These are phyloP conservation scores for Nakazawaea holstii DNA, from an alignment of 805 yeast genomes.

Conservation along the genomic window DNA sequence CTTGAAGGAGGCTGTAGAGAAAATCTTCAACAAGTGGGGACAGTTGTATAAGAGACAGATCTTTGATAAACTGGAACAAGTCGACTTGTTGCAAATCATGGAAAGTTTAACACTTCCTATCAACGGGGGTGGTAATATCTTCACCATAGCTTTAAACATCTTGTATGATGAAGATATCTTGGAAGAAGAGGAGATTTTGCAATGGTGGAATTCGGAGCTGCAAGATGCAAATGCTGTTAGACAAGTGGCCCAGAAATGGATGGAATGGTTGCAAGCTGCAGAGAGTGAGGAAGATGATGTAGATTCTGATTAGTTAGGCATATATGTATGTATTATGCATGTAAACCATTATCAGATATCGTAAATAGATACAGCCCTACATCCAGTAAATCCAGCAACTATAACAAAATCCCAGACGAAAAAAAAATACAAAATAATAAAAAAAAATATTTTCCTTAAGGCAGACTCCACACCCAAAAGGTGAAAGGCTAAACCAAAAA, in stretches of 20 bases:
- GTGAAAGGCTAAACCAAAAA: too few relatives aligned
- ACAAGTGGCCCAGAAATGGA: conserved; percentile 59
- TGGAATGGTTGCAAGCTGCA: conserved; percentile 84
- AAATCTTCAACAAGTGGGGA: conserved; percentile 80
- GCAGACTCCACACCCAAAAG: too few relatives aligned
- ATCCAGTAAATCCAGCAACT: too few relatives aligned
- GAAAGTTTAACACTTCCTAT: conserved; percentile 41
- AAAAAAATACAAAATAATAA: too few relatives aligned
- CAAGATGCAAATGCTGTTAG: conserved; percentile 39
- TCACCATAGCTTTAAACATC: conserved; percentile 47
- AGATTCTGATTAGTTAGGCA: conserved; percentile 14
- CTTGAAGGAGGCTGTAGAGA: conserved; percentile 68
- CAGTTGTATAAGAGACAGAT: conserved; percentile 79
- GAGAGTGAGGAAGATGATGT: conserved; percentile 47
- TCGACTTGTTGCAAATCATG: conserved; percentile 55
- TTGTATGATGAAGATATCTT: conserved; percentile 79
- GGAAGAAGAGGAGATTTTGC: conserved; percentile 72
- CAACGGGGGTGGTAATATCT: conserved; percentile 43
- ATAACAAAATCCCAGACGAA: too few relatives aligned
- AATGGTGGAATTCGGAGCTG: conserved; percentile 71
- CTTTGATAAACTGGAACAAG: conserved; percentile 72
- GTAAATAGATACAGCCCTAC: too few relatives aligned
- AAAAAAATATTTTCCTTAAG: too few relatives aligned
- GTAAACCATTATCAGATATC: too few relatives aligned
- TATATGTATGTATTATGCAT: neutral